Percentiles rank a stretch among this genome's conserved stretches.
Evolutionary conservation across 208 protist species (phyloP).

Genomic region (Naegleria lovaniensis): DNA sequence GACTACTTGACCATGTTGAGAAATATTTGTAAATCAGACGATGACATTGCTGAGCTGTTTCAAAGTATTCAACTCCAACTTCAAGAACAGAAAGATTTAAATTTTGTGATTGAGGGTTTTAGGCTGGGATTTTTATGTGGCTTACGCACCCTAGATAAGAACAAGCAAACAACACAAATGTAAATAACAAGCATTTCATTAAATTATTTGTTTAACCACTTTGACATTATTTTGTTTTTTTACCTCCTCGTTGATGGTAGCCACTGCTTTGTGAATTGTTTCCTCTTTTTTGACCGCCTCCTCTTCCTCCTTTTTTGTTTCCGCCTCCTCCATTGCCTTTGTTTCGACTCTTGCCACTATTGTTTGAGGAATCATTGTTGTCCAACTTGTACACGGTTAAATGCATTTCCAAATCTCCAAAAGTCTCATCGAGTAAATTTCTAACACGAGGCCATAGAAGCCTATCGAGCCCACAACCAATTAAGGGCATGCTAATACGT

Average conservation of each 20-base stretch:
- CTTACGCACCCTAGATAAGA: too few species aligned
- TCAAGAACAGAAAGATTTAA: not conserved
- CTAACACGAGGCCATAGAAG: slow-evolving; percentile 36
- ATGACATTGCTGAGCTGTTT: not conserved
- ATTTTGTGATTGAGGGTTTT: not conserved
- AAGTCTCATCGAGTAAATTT: not conserved
- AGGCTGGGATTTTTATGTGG: not conserved
- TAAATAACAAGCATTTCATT: too few species aligned
- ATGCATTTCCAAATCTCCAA: not conserved
- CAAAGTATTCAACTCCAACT: not conserved
- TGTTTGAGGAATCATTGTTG: not conserved
- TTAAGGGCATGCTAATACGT: slow-evolving; percentile 41
- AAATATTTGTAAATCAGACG: not conserved
- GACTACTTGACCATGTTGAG: not conserved
- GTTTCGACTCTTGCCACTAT: not conserved
- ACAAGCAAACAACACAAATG: too few species aligned
- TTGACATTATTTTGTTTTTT: too few species aligned
- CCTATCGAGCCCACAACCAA: slow-evolving; percentile 43
- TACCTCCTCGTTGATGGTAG: too few species aligned
- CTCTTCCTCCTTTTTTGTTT: not conserved
- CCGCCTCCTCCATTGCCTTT: not conserved
- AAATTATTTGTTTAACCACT: too few species aligned
- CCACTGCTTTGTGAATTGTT: too few species aligned
- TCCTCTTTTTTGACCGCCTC: not conserved
- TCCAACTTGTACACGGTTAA: slow-evolving; percentile 39